A percentile compares a stretch with the other conserved stretches of the same genome.
phyloP scores from a whole-genome alignment of 2,329 filamentous ascomycete species.

The Hymenoscyphus fructigenus region DNA sequence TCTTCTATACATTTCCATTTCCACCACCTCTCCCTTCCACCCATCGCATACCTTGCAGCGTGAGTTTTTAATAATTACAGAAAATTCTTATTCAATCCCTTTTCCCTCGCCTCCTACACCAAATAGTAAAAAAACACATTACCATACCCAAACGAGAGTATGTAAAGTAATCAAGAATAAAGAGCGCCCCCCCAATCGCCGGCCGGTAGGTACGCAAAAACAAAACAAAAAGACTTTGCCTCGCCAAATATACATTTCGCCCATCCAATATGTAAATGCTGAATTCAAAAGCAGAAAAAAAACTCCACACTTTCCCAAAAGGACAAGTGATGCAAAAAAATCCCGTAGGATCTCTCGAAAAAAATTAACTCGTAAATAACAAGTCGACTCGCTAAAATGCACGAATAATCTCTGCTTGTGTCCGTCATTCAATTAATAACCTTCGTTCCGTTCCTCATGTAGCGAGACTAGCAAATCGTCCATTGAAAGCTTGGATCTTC shows the following conservation, averaged over 20 bases:
- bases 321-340: conserved; percentile 6
- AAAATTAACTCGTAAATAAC: not conserved
- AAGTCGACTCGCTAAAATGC: conserved; percentile 9
- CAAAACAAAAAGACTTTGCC: not conserved
- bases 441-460: conserved; percentile 18
- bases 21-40: not conserved
- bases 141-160: not conserved
- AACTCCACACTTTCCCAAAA: conserved; percentile 3
- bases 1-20: not conserved
- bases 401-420: not conserved
- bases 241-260: not conserved
- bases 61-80: not conserved
- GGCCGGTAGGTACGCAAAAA: too few relatives aligned
- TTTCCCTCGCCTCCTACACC: not conserved
- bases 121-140: not conserved
- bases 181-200: not conserved
- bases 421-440: not conserved
- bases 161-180: not conserved
- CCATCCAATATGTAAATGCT: conserved; percentile 12
- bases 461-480: conserved; percentile 31
- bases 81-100: not conserved
- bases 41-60: not conserved
- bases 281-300: conserved; percentile 1
- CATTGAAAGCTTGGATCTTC: conserved; percentile 32
- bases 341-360: not conserved